Conservation (phyloP, 768 basidiomycete genomes). For the Mycena floridula region DNA sequence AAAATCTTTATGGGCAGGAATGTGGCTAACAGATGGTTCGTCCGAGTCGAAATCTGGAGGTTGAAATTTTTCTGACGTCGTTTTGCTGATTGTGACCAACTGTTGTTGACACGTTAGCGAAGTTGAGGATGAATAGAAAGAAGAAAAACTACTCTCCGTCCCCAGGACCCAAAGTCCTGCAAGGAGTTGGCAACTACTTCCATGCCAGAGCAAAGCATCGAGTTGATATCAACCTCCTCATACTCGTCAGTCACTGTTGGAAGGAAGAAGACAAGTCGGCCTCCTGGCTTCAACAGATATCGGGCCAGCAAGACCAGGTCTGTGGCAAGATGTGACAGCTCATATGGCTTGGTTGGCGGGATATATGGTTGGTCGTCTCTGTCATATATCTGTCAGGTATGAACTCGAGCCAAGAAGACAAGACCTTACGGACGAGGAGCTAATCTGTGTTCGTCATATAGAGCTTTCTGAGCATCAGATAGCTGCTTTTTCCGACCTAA, state of each 20-base stretch:
- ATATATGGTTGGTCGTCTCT: constrained; percentile 69
- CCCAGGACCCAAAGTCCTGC: constrained; percentile 95
- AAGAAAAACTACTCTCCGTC: constrained; percentile 62
- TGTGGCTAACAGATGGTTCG: constrained; percentile 22
- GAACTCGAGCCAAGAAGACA: not conserved
- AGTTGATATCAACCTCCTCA: constrained; percentile 76
- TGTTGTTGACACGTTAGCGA: constrained; percentile 21
- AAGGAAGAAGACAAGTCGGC: constrained; percentile 92
- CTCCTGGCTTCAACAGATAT: constrained; percentile 77
- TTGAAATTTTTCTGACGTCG: constrained; percentile 32
- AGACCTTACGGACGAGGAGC: constrained; percentile 36
- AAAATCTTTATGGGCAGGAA: constrained; percentile 88
- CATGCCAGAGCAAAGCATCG: constrained; percentile 82
- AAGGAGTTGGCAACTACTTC: constrained; percentile 81
- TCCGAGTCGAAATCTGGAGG: constrained; percentile 49
- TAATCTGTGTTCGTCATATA: constrained; percentile 30
- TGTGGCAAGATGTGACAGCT: constrained; percentile 72
- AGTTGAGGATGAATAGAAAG: not conserved
- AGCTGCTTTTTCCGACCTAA: constrained; percentile 61
- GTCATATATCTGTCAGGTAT: too few relatives aligned
- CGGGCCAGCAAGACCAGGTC: constrained; percentile 82
- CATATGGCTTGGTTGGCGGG: constrained; percentile 89
- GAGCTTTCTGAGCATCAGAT: constrained; percentile 27
- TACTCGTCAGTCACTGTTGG: constrained; percentile 92
- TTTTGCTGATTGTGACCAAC: constrained; percentile 90